Evolutionary conservation across 2,329 filamentous ascomycete species (phyloP), one percentile per base, ranked within the genome.

Genomic region (Ophiocordyceps robertsii): DNA sequence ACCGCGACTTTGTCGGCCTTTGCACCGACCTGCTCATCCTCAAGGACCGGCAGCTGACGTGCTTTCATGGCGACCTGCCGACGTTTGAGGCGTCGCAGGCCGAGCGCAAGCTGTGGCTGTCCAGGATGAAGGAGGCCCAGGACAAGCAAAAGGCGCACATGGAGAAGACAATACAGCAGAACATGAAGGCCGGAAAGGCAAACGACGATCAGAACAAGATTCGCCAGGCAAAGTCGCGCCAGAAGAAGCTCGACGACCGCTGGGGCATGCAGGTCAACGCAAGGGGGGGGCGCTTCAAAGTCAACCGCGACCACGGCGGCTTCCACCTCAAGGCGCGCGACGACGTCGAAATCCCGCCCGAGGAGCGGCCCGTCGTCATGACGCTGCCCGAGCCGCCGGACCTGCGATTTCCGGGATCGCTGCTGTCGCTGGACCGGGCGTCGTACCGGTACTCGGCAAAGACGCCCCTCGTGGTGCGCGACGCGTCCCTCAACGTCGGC

Each of bases 161-260:
- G 47, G 80, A 90, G 60, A 76, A 84, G 51, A 84, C 80, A 0
- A 87, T 93, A 40, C 70, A 74, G 17, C 75, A 80, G 45, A 90
- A 84, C 50, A 73, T 87, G 53, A 82, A 80, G 49, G 75, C 81
- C 17, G 87, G 84, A 7, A 84, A 81, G 56, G 78, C 79, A 39
- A 82, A 80, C 24, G 84, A 86, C 29, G 86, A 93, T 53, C 82
- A 88, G 51, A 90, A 90, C 56, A 89, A 88, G 57, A 69, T 93
- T 3, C 78, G 84, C n/a, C 84, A 89, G 65, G 86, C 85, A 4
- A 89, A 88, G 48, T 85, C 81, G 5, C 72, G 85, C 1, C 84
- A 89, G 63, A 90, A 88, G 67, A 89, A 87, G 56, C 70, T 93
- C 1, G 85, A 93, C 44, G 81, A 92, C 43, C 70, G 85, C 6